Percentiles rank a stretch among this genome's conserved stretches.
Conservation (phyloP, 1,139 yeast species). For the Taphrina flavorubra region DNA sequence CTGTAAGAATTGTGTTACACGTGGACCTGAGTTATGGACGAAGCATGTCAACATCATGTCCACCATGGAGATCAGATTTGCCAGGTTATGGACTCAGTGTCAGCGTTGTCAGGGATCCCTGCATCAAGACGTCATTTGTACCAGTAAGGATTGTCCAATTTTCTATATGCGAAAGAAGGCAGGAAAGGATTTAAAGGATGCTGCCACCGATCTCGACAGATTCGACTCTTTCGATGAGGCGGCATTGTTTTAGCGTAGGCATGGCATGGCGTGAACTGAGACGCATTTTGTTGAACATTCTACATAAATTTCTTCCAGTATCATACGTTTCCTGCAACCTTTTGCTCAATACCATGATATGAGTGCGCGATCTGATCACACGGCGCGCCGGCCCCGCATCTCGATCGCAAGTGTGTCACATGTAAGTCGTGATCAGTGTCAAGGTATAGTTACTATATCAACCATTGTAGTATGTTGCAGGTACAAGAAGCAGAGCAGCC, state of each 20-base stretch:
- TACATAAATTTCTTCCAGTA: too few species aligned
- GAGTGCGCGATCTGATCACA: too few species aligned
- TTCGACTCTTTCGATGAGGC: slow-evolving; percentile 32
- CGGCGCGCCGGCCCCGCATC: too few species aligned
- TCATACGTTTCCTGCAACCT: too few species aligned
- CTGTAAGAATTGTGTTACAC: slow-evolving; percentile 76
- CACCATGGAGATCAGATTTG: slow-evolving; percentile 78
- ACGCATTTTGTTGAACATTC: too few species aligned
- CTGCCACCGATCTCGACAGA: slow-evolving; percentile 30
- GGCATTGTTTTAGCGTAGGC: slow-evolving; percentile 12
- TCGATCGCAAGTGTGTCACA: too few species aligned
- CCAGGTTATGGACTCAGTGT: slow-evolving; percentile 96
- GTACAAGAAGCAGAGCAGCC: background rate
- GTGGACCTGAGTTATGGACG: slow-evolving; percentile 79
- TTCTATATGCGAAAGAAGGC: slow-evolving; percentile 95
- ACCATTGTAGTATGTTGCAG: too few species aligned
- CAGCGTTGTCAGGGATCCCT: slow-evolving; percentile 96
- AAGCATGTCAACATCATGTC: slow-evolving; percentile 80
- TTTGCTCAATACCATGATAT: too few species aligned
- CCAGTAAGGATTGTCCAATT: slow-evolving; percentile 95
- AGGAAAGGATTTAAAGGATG: slow-evolving; percentile 40
- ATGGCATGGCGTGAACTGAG: background rate
- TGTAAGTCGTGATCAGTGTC: too few species aligned
- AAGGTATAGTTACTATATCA: too few species aligned
- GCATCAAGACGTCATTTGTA: slow-evolving; percentile 93